These are phyloP conservation scores for Penicillium sp. DNA, from an alignment of 2,329 filamentous ascomycete genomes.

Conservation along the genomic window DNA sequence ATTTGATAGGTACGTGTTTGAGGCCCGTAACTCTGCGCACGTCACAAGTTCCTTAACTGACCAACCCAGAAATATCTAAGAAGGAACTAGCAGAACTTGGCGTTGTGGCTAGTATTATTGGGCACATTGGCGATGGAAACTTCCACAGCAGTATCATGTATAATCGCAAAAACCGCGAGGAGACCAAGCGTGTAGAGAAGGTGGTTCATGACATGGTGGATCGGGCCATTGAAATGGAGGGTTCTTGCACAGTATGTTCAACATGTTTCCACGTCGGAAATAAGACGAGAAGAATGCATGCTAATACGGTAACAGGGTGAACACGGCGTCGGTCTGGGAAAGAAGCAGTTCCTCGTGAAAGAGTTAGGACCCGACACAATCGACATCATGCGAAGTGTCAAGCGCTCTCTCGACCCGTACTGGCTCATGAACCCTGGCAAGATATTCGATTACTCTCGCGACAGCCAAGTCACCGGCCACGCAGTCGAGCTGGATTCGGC, in stretches of 20 bases:
- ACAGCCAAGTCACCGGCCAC: conserved; percentile 7
- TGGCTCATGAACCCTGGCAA: conserved; percentile 93
- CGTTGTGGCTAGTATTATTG: conserved; percentile 80
- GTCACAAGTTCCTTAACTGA: conserved; percentile 10
- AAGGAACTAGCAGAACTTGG: conserved; percentile 83
- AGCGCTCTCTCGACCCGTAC: conserved; percentile 73
- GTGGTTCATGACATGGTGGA: conserved; percentile 88
- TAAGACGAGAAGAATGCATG: neutral
- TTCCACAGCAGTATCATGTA: conserved; percentile 95
- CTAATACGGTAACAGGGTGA: conserved; percentile 52
- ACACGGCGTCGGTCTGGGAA: conserved; percentile 80
- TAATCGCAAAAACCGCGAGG: conserved; percentile 63
- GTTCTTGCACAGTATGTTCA: conserved; percentile 66
- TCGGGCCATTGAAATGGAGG: conserved; percentile 89
- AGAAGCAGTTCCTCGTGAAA: conserved; percentile 73
- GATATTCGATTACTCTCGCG: conserved; percentile 65
- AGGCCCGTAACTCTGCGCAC: neutral
- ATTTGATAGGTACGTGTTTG: conserved; percentile 51
- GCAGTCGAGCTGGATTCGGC: conserved; percentile 11
- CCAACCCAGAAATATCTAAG: conserved; percentile 69
- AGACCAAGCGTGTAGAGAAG: conserved; percentile 70
- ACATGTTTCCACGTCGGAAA: neutral
- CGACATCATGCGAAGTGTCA: conserved; percentile 79
- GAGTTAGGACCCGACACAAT: conserved; percentile 79
- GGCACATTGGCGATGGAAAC: conserved; percentile 90